A percentile compares a stretch with the other conserved stretches of the same genome.
Evolutionary conservation across 2,329 filamentous ascomycete genomes (phyloP).

Genomic region (Balansia obtecta): DNA sequence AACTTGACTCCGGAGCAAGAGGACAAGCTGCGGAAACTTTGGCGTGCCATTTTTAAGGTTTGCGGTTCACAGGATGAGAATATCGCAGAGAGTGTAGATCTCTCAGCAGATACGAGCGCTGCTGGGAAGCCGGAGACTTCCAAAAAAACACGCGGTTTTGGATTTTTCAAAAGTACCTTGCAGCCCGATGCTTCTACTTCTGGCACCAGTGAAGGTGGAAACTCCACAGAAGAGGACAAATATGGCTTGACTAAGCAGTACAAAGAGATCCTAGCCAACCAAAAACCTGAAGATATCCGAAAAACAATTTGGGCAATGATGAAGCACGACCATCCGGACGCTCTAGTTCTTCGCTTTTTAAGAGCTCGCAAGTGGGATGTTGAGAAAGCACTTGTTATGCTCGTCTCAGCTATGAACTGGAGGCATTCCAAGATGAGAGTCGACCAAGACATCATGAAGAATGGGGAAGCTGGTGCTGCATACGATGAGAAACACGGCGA

Average conservation of each 20-base stretch:
- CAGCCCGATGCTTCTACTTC: constrained; percentile 20
- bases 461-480: constrained; percentile 57
- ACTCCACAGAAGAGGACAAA: constrained; percentile 66
- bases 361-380: constrained; percentile 94
- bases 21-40: constrained; percentile 76
- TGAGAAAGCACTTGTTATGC: constrained; percentile 84
- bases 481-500: constrained; percentile 46
- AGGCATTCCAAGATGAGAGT: constrained; percentile 71
- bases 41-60: constrained; percentile 63
- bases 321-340: constrained; percentile 91
- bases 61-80: constrained; percentile 44
- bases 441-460: constrained; percentile 73
- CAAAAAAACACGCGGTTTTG: constrained; percentile 58
- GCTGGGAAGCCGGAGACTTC: constrained; percentile 39
- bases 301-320: constrained; percentile 84
- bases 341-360: constrained; percentile 67
- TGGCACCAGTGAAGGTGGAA: constrained; percentile 22
- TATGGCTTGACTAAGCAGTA: constrained; percentile 84
- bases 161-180: constrained; percentile 49
- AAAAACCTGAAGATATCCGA: constrained; percentile 67
- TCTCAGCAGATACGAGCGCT: neutral
- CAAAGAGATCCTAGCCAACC: constrained; percentile 64
- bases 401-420: constrained; percentile 92
- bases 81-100: constrained; percentile 12
- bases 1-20: constrained; percentile 87